Evolutionary conservation across 345 rosid genomes (phyloP), one percentile per base, ranked within the genome.

Genomic region (Aurinia saxatilis): DNA sequence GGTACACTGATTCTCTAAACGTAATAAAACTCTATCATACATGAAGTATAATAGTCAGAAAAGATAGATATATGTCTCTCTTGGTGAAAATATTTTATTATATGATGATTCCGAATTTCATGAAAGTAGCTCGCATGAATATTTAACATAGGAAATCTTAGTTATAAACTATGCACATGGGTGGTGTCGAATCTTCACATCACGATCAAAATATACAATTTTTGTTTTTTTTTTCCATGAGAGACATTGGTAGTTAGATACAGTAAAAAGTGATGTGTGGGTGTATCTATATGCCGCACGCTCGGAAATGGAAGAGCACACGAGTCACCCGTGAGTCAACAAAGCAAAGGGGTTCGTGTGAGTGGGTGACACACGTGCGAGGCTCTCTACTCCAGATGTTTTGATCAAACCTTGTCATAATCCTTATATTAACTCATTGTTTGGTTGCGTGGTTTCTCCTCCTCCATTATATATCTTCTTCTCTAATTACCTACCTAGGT

Each of bases 331-430:
- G 67, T 60, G 55, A 58, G 67, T 47, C 68, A 70, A 47, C 48
- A 62, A 33, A 46, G 44, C 36, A 63, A 70, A 47, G 39, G n/a
- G 33, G 63, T 47, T 56, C 58, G 23, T 63, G 63, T 63, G 21
- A 62, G 37, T 54, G 51, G 45, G 45, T 70, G 58, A 63, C 74
- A 63, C 74, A 70, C 74, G 74, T 70, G 74, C 21, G 52, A 70
- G 45, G 63, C 67, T 61, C 49, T 69, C 67, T 14, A 37, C 68
- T 54, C 50, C 73, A 69, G 41, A 61, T 69, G 68, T 61, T 62
- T 53, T 23, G n/a, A 53, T 60, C 47, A 17, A 27, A 52, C 40
- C 36, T 59, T 41, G 46, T 48, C 64, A 25, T 42, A 52, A 39
- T 51, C 51, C 17, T 46, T 29, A 8, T 29, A 29, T 65, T 33